Evolutionary conservation across 768 basidiomycete species (phyloP), one percentile per base, ranked within the genome.

Genomic region (Suillus tomentosus): DNA sequence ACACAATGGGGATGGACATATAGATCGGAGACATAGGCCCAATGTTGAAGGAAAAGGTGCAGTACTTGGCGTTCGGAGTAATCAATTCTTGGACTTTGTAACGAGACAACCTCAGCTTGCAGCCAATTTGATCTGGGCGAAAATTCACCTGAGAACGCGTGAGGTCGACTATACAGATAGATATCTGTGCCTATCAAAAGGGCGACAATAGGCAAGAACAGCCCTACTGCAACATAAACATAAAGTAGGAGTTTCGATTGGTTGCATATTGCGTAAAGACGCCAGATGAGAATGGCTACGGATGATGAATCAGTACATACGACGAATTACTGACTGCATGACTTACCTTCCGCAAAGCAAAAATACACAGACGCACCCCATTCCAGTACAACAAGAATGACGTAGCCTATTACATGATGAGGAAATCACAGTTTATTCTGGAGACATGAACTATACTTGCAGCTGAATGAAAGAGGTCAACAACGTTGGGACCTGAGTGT

Each of bases 321-420:
- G 7, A 57, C 24, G 5, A 40, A 15, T 24, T 40, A 9, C 8
- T 9, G 4, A 7, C 17, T 17, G 5, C 22, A 40, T 40, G 3
- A 9, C 55, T 57, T 19, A 22, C 56, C 56, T 57, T 57, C 39
- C 5, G 56, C 56, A 24, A 57, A 57, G 39, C 56, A 57, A 40
- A 57, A 40, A 40, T 57, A 57, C 8, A 39, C 55, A 36, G 55
- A 57, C 0, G 14, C 5, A 3, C 15, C 56, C 56, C 56, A 57
- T 24, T 57, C 15, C 9, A 57, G 24, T 3, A 40, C 24, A 24
- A 57, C 55, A 24, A 39, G 14, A 39, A 57, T 8, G 8, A 3
- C 5, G 19, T 57, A 24, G 22, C 55, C 55, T 56, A 39, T 57
- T 24, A 2, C 5, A 24, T 15, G 37, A 24, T 57, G 37, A 57